Conservation (phyloP, 768 basidiomycete species). For the Naganishia randhawae region DNA sequence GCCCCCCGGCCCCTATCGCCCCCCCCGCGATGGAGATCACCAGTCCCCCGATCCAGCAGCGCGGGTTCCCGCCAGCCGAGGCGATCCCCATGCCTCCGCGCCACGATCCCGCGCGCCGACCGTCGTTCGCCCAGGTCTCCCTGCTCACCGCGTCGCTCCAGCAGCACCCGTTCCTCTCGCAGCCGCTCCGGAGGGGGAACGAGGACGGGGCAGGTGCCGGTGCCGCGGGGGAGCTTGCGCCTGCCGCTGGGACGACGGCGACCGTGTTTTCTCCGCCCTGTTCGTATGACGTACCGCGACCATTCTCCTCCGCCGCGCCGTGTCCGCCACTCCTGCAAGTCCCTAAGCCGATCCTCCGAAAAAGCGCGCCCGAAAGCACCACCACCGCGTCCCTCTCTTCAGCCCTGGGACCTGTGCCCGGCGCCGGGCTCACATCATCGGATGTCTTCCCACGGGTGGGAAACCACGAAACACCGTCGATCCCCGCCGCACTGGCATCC, state of each 20-base stretch:
- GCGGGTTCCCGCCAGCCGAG: background rate
- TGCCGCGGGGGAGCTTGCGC: background rate
- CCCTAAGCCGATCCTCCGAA: slow-evolving; percentile 13
- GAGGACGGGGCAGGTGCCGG: background rate
- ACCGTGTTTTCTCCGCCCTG: background rate
- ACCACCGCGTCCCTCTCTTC: background rate
- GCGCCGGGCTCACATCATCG: too few relatives aligned
- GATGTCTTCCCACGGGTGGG: too few relatives aligned
- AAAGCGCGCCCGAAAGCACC: too few relatives aligned
- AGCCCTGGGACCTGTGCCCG: background rate
- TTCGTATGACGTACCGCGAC: too few relatives aligned
- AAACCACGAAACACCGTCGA: too few relatives aligned
- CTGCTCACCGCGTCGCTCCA: slow-evolving; percentile 14
- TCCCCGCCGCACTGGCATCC: too few relatives aligned
- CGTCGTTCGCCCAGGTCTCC: background rate
- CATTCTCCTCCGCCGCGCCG: too few relatives aligned
- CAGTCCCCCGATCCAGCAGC: background rate
- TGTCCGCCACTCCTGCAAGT: too few relatives aligned
- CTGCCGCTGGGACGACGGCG: background rate
- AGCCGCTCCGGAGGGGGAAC: background rate
- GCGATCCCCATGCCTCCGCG: background rate
- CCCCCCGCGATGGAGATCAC: background rate
- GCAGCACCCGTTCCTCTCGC: background rate
- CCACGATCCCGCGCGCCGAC: background rate
- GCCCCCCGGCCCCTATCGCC: too few relatives aligned